Percentiles rank a stretch among this genome's conserved stretches.
Conservation (phyloP, 257 asterid species). For the Plantago major region DNA sequence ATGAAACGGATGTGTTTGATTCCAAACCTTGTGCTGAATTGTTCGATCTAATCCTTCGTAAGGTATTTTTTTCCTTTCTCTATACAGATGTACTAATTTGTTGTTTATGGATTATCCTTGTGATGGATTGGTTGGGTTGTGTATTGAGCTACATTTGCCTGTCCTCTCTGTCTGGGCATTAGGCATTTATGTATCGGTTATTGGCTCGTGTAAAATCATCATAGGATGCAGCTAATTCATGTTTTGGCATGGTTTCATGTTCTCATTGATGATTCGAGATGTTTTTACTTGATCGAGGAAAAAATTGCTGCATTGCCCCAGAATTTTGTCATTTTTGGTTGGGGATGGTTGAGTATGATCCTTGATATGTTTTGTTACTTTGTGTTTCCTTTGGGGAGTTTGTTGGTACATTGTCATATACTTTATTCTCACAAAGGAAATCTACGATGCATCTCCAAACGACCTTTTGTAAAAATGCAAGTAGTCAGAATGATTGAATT, state of each 20-base stretch:
- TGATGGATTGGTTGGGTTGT: too few species aligned
- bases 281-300: too few species aligned
- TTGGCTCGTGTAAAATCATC: background rate
- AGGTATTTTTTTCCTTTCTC: slow-evolving; percentile 19
- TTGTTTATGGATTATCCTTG: background rate
- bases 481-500: too few species aligned
- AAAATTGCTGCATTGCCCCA: background rate
- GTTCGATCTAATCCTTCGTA: slow-evolving; percentile 29
- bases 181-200: background rate
- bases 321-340: slow-evolving; percentile 1
- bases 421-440: too few species aligned
- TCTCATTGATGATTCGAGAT: background rate
- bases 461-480: too few species aligned
- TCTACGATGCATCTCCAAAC: too few species aligned
- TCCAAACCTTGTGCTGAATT: slow-evolving; percentile 31
- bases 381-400: background rate
- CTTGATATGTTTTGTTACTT: background rate
- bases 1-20: slow-evolving; percentile 24
- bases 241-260: background rate
- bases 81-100: background rate
- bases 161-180: background rate
- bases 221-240: too few species aligned
- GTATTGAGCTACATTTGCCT: background rate
- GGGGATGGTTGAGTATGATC: background rate
- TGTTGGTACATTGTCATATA: background rate